phyloP scores from a whole-genome alignment of 306 rosid genomes.

The Canavalia ensiformis region DNA sequence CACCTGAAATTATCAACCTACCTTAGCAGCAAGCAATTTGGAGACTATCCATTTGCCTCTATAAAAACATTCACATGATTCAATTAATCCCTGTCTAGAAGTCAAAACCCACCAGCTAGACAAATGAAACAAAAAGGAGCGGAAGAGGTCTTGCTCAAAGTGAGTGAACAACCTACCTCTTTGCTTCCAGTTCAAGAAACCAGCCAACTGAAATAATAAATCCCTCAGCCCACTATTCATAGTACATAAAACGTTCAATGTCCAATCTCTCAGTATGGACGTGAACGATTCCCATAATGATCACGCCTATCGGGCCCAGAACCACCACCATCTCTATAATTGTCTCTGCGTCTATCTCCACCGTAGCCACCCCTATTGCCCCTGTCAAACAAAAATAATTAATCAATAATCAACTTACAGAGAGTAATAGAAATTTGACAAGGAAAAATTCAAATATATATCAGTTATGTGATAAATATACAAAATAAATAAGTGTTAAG shows the following conservation, averaged over 20 bases:
- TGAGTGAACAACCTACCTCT: slow-evolving; percentile 98
- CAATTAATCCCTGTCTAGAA: slow-evolving; percentile 78
- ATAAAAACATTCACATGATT: slow-evolving; percentile 90
- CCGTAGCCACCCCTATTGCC: slow-evolving; percentile 98
- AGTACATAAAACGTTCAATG: slow-evolving; percentile 80
- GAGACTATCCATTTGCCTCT: slow-evolving; percentile 97
- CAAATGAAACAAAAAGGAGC: slow-evolving; percentile 64
- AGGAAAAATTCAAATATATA: background rate
- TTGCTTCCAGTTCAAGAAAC: slow-evolving; percentile 85
- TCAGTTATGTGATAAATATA: background rate
- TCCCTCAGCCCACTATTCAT: slow-evolving; percentile 81
- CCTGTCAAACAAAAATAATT: slow-evolving; percentile 47
- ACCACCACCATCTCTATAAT: slow-evolving; percentile 74
- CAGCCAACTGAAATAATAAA: slow-evolving; percentile 78
- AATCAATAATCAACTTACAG: background rate
- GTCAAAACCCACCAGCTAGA: slow-evolving; percentile 70
- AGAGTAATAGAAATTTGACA: background rate
- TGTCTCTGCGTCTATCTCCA: slow-evolving; percentile 95
- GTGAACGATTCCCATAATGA: slow-evolving; percentile 90
- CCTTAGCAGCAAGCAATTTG: slow-evolving; percentile 98
- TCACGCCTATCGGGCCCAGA: slow-evolving; percentile 95
- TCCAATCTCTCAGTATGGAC: slow-evolving; percentile 79
- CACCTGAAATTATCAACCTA: slow-evolving; percentile 99
- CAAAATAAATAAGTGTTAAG: background rate
- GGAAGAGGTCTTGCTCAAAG: slow-evolving; percentile 80